Evolutionary conservation across 352 stramenopile genomes (phyloP).

Genomic region (Peronospora belbahrii): DNA sequence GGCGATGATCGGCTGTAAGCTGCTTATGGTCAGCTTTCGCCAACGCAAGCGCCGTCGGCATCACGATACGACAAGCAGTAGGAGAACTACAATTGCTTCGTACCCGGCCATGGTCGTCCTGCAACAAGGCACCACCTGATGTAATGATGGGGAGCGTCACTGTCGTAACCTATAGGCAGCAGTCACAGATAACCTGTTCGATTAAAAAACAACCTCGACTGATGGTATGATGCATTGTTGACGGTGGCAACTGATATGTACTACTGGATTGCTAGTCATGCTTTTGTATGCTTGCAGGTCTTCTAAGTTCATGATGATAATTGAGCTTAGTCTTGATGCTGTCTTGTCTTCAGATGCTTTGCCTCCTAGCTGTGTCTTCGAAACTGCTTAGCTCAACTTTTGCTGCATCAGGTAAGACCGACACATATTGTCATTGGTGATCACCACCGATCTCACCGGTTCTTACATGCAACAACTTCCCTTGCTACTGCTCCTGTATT

Average conservation of each 20-base stretch:
- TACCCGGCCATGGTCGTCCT: slow-evolving; percentile 41
- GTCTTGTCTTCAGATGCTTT: slow-evolving; percentile 50
- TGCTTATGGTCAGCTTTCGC: slow-evolving; percentile 3
- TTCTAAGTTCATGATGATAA: slow-evolving; percentile 36
- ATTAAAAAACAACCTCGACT: slow-evolving; percentile 14
- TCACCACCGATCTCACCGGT: too few species aligned
- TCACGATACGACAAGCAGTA: slow-evolving; percentile 35
- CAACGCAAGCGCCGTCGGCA: background rate
- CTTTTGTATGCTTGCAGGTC: slow-evolving; percentile 20
- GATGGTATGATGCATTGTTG: slow-evolving; percentile 26
- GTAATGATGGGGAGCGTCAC: slow-evolving; percentile 14
- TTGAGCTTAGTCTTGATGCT: slow-evolving; percentile 41
- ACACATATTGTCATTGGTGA: too few species aligned
- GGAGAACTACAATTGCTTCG: slow-evolving; percentile 38
- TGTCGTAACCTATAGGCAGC: slow-evolving; percentile 11
- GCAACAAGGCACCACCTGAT: slow-evolving; percentile 8
- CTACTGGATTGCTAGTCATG: background rate
- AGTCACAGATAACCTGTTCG: slow-evolving; percentile 6
- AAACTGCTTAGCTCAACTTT: slow-evolving; percentile 45
- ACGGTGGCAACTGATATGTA: background rate
- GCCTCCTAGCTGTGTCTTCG: slow-evolving; percentile 45
- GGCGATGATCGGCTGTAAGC: background rate
- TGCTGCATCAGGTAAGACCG: too few species aligned
- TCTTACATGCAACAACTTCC: slow-evolving; percentile 27
- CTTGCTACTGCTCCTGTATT: slow-evolving; percentile 38